Percentiles rank a stretch among this genome's conserved stretches.
Conservation (phyloP, 805 yeast species). For the Lipomyces mesembrius region DNA sequence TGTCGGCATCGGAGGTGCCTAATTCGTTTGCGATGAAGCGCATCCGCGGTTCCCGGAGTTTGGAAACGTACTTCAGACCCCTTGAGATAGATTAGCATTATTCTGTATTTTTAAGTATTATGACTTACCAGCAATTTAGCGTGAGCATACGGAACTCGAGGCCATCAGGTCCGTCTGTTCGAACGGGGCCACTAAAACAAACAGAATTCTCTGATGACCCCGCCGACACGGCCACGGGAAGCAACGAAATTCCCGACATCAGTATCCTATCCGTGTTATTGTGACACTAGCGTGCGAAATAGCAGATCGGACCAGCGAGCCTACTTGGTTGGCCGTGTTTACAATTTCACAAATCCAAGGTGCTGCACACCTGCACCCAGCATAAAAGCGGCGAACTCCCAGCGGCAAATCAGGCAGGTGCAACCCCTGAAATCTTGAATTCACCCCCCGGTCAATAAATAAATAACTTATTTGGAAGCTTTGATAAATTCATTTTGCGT, state of each 20-base stretch:
- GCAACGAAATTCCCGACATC: neutral
- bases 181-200: neutral
- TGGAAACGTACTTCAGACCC: slow-evolving; percentile 90
- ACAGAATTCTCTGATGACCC: neutral
- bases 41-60: slow-evolving; percentile 65
- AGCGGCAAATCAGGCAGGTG: no score
- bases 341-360: no score
- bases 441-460: no score
- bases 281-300: neutral
- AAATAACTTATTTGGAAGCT: no score
- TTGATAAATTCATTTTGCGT: neutral
- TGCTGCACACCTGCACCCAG: no score
- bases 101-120: neutral
- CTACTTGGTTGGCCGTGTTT: no score
- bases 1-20: slow-evolving; percentile 64
- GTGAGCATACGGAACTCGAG: slow-evolving; percentile 40
- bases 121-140: slow-evolving; percentile 45
- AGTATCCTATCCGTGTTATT: neutral
- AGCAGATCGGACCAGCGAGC: neutral
- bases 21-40: slow-evolving; percentile 73
- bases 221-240: neutral
- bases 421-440: no score
- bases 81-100: slow-evolving; percentile 45
- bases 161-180: slow-evolving; percentile 3
- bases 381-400: no score